These are phyloP conservation scores for Barbarea vulgaris DNA, from an alignment of 345 rosid species.

Conservation along the genomic window DNA sequence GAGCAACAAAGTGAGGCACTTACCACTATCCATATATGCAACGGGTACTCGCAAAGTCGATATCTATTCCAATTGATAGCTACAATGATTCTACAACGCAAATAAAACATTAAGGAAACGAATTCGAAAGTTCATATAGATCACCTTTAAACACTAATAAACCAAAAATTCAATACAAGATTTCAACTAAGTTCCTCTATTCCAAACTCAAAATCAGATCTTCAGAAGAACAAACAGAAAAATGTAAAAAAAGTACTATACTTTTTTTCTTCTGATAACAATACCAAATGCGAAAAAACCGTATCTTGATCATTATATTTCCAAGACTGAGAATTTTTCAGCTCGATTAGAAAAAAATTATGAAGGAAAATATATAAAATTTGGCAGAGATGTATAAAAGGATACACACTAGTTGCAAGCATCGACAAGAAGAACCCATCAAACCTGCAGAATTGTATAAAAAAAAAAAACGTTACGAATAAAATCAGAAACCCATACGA, in stretches of 20 bases:
- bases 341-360: constrained; percentile 27
- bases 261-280: not conserved
- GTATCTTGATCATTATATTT: not conserved
- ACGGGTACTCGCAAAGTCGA: constrained; percentile 70
- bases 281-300: not conserved
- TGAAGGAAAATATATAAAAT: not conserved
- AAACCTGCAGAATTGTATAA: constrained; percentile 75
- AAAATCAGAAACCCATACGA: not conserved
- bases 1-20: constrained; percentile 34
- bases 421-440: constrained; percentile 99
- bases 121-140: constrained; percentile 1
- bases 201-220: not conserved
- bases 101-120: constrained; percentile 31
- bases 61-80: constrained; percentile 89
- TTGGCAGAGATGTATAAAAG: constrained; percentile 36
- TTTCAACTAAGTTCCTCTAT: not conserved
- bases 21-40: constrained; percentile 99
- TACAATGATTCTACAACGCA: constrained; percentile 67
- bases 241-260: not conserved
- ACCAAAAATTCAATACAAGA: not conserved
- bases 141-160: constrained; percentile 17
- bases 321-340: not conserved
- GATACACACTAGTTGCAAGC: constrained; percentile 99
- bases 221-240: not conserved
- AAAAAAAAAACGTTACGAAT: not conserved